These are phyloP conservation scores for Wallacemonas rigidus DNA, from an alignment of 208 protist species.

Conservation along the genomic window DNA sequence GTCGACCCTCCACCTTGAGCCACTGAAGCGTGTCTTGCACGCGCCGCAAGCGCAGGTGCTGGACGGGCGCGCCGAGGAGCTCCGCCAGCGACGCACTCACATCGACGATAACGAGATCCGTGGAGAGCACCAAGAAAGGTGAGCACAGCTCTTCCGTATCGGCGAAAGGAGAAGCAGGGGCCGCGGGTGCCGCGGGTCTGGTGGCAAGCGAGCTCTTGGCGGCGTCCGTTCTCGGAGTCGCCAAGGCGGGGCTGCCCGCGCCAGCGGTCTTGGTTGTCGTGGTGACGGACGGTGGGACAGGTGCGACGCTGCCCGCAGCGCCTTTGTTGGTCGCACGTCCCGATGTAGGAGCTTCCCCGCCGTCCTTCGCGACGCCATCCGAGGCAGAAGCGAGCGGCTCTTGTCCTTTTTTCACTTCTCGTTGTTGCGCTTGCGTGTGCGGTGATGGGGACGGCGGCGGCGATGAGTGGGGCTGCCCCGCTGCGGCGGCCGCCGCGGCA, in stretches of 20 bases:
- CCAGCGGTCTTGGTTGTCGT: too few relatives aligned
- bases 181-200: background rate
- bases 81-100: constrained; percentile 48
- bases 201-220: too few relatives aligned
- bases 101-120: constrained; percentile 44
- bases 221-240: too few relatives aligned
- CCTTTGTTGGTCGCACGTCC: too few relatives aligned
- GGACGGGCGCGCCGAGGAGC: constrained; percentile 40
- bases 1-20: constrained; percentile 44
- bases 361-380: too few relatives aligned
- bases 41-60: constrained; percentile 32
- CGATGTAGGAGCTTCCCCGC: too few relatives aligned
- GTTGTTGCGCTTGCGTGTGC: background rate
- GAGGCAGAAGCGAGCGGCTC: too few relatives aligned
- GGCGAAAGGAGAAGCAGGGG: constrained; percentile 9
- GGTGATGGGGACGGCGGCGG: background rate
- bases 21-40: constrained; percentile 42
- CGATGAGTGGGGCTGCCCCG: too few relatives aligned
- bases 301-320: too few relatives aligned
- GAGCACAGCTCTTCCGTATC: constrained; percentile 36
- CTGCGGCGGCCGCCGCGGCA: constrained; percentile 3
- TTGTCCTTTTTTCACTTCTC: background rate
- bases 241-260: too few relatives aligned
- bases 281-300: too few relatives aligned
- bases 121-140: constrained; percentile 43